phyloP scores from a whole-genome alignment of 768 basidiomycete genomes.

The Auricularia cornea region DNA sequence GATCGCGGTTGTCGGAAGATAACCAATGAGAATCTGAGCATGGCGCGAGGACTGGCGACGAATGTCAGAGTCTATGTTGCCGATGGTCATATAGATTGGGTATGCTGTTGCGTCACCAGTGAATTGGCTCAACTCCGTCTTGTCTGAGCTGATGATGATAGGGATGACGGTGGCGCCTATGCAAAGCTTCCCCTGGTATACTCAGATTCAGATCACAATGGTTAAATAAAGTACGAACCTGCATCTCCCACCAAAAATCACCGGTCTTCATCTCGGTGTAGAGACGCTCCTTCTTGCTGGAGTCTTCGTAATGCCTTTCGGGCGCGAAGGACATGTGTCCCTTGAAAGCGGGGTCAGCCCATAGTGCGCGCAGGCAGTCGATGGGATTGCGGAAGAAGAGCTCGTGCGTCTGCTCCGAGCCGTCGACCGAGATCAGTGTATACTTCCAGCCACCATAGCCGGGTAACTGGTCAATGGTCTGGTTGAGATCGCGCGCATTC shows the following conservation, averaged over 20 bases:
- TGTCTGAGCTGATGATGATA: constrained; percentile 1
- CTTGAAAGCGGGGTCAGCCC: neutral
- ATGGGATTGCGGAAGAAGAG: neutral
- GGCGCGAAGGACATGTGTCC: neutral
- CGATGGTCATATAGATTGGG: constrained; percentile 5
- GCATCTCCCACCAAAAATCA: neutral
- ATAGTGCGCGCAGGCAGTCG: neutral
- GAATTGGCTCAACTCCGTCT: constrained; percentile 3
- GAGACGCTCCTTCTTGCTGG: neutral
- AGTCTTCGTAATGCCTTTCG: neutral
- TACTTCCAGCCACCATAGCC: neutral
- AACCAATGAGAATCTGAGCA: constrained; percentile 18
- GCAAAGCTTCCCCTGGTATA: neutral
- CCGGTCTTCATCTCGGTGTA: neutral
- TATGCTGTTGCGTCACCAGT: neutral
- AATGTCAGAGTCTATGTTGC: neutral
- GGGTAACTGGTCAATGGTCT: no score
- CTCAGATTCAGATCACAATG: neutral
- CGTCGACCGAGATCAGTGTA: neutral
- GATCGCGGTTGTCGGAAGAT: constrained; percentile 12
- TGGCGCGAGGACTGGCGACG: constrained; percentile 11
- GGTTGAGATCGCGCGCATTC: no score
- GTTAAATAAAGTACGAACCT: neutral
- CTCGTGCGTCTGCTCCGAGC: neutral
- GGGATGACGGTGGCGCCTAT: constrained; percentile 3